A percentile compares a stretch with the other conserved stretches of the same genome.
phyloP scores from a whole-genome alignment of 352 stramenopile species.

The Globisporangium perplexum region DNA sequence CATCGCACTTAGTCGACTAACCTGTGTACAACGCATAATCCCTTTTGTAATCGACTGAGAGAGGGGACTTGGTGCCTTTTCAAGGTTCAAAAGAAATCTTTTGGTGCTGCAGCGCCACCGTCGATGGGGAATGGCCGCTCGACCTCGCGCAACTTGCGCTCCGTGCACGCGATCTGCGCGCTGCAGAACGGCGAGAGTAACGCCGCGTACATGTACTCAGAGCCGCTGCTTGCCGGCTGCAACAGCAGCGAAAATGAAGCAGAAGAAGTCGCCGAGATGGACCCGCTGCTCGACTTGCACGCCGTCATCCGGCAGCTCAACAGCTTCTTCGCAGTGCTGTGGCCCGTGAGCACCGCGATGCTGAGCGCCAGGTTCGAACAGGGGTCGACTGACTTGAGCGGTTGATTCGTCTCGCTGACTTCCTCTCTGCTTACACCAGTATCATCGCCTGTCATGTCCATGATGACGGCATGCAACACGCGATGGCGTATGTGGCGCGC shows the following conservation, averaged over 20 bases:
- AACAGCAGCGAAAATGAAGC: neutral
- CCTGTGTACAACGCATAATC: too few relatives aligned
- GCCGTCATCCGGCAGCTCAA: conserved; percentile 59
- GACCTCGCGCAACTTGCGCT: conserved; percentile 16
- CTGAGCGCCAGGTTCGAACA: conserved; percentile 41
- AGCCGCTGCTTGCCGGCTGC: conserved; percentile 40
- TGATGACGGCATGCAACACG: conserved; percentile 34
- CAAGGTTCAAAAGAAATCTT: neutral
- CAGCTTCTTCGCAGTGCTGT: conserved; percentile 68
- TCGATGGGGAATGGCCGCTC: conserved; percentile 39
- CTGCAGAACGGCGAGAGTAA: conserved; percentile 16
- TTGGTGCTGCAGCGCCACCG: neutral
- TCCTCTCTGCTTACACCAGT: conserved; percentile 18
- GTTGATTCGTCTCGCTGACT: neutral
- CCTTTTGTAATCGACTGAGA: too few relatives aligned
- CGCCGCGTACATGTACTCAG: conserved; percentile 36
- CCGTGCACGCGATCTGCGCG: conserved; percentile 24
- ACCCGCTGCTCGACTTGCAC: conserved; percentile 22
- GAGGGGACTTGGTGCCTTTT: neutral
- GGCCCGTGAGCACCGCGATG: conserved; percentile 72
- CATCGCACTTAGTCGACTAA: too few relatives aligned
- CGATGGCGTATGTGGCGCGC: conserved; percentile 43
- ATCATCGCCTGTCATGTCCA: conserved; percentile 39
- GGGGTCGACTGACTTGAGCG: neutral
- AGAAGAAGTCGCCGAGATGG: conserved; percentile 6